Conservation (phyloP, 1,284 basidiomycete species). For the Inonotus hispidus region DNA sequence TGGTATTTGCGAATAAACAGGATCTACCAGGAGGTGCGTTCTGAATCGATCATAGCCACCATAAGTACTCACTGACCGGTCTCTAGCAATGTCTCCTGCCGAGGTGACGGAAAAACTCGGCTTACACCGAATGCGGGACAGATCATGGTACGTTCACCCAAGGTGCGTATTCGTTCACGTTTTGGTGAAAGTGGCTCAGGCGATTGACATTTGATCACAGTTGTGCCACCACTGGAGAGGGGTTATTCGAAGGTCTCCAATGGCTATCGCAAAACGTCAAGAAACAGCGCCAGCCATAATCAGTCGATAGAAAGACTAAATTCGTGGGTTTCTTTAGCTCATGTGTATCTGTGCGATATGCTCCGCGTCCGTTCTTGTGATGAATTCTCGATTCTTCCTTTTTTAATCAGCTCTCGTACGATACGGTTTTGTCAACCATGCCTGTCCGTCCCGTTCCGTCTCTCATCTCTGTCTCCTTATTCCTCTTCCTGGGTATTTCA, state of each 20-base stretch:
- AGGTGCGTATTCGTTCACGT: slow-evolving; percentile 53
- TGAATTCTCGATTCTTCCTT: background rate
- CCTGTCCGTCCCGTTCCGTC: background rate
- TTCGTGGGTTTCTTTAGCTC: background rate
- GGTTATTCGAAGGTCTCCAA: slow-evolving; percentile 91
- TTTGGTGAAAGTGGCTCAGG: background rate
- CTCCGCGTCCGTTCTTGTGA: background rate
- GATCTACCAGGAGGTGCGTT: slow-evolving; percentile 89
- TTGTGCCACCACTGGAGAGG: slow-evolving; percentile 94
- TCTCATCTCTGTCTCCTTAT: background rate
- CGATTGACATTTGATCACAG: slow-evolving; percentile 38
- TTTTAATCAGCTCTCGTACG: slow-evolving; percentile 8
- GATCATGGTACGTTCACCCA: slow-evolving; percentile 98
- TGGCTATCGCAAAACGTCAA: slow-evolving; percentile 97
- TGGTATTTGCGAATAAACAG: slow-evolving; percentile 99
- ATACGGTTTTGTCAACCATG: slow-evolving; percentile 2
- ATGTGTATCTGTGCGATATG: slow-evolving; percentile 1
- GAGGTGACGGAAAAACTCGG: slow-evolving; percentile 98
- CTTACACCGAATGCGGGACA: slow-evolving; percentile 91
- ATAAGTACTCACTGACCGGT: slow-evolving; percentile 2
- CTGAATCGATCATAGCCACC: slow-evolving; percentile 11
- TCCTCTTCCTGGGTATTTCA: background rate
- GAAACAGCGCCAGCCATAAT: slow-evolving; percentile 65
- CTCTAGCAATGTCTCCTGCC: slow-evolving; percentile 92
- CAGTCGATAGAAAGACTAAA: background rate